Evolutionary conservation across 768 basidiomycete genomes (phyloP).

Genomic region (Mycena sanguinolenta): DNA sequence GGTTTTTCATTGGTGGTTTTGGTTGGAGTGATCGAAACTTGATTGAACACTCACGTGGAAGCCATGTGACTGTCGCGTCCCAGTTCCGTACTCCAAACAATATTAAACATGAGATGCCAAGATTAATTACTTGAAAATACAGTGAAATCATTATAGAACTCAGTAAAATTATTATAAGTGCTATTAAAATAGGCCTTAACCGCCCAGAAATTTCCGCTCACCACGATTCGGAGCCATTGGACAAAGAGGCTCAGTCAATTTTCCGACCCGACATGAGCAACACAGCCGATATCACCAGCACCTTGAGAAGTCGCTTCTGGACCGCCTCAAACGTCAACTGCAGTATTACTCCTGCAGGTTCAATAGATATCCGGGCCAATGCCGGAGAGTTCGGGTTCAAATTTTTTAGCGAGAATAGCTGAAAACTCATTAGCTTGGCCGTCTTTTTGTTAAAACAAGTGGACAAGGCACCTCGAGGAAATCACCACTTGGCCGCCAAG

Average conservation of each 20-base stretch:
- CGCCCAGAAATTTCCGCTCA: too few species aligned
- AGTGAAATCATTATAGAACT: too few species aligned
- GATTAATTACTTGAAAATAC: too few species aligned
- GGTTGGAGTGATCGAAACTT: too few species aligned
- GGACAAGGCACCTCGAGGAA: constrained; percentile 17
- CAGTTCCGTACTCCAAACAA: too few species aligned
- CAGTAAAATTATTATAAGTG: too few species aligned
- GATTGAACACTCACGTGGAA: too few species aligned
- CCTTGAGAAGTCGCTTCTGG: constrained; percentile 13
- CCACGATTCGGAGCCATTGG: too few species aligned
- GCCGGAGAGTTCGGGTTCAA: not conserved
- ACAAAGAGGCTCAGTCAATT: constrained; percentile 37
- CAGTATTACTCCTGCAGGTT: not conserved
- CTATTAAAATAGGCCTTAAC: too few species aligned
- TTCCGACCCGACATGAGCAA: constrained; percentile 20
- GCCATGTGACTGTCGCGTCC: too few species aligned
- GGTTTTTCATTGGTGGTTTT: too few species aligned
- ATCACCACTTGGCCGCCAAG: constrained; percentile 14
- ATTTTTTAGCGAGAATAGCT: not conserved
- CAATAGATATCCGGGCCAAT: constrained; percentile 12
- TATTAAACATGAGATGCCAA: too few species aligned
- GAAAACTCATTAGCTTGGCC: not conserved
- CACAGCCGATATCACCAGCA: constrained; percentile 6
- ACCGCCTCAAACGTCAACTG: constrained; percentile 4
- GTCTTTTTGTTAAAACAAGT: not conserved